Evolutionary conservation across 1,284 basidiomycete genomes (phyloP).

Genomic region (Melampsora larici-populina): DNA sequence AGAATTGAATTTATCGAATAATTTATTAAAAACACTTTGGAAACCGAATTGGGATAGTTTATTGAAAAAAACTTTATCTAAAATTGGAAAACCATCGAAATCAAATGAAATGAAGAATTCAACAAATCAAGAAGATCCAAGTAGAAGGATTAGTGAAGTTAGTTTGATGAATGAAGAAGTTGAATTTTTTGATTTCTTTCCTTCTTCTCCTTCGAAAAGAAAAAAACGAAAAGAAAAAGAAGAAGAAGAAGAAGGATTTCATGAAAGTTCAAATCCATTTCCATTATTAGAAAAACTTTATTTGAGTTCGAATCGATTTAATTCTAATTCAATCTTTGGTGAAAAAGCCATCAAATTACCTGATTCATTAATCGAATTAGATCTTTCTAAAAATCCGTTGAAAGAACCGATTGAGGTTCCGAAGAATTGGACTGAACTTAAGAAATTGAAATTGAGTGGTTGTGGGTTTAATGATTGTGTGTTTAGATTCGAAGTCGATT

Average conservation of each 20-base stretch:
- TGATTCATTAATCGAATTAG: constrained; percentile 8
- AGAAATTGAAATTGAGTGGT: constrained; percentile 27
- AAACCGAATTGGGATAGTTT: constrained; percentile 21
- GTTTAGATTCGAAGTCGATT: constrained; percentile 32
- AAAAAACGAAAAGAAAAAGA: not conserved
- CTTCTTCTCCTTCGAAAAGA: constrained; percentile 19
- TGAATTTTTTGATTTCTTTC: constrained; percentile 34
- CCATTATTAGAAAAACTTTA: constrained; percentile 9
- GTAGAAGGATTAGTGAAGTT: not conserved
- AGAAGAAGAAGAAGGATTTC: not conserved
- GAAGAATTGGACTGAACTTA: constrained; percentile 9
- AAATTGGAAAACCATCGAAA: constrained; percentile 1
- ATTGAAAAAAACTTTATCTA: constrained; percentile 24
- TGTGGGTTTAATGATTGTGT: constrained; percentile 25
- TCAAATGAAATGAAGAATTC: not conserved
- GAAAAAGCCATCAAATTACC: constrained; percentile 16
- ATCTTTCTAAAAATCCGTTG: constrained; percentile 30
- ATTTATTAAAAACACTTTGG: constrained; percentile 24
- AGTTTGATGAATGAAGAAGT: constrained; percentile 15
- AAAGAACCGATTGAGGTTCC: constrained; percentile 18
- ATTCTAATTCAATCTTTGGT: constrained; percentile 12
- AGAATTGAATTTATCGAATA: constrained; percentile 35
- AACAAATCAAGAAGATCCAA: not conserved
- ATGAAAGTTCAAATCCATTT: constrained; percentile 7
- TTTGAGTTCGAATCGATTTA: constrained; percentile 20